Conservation (phyloP, 306 rosid species). For the Alnus glutinosa region DNA sequence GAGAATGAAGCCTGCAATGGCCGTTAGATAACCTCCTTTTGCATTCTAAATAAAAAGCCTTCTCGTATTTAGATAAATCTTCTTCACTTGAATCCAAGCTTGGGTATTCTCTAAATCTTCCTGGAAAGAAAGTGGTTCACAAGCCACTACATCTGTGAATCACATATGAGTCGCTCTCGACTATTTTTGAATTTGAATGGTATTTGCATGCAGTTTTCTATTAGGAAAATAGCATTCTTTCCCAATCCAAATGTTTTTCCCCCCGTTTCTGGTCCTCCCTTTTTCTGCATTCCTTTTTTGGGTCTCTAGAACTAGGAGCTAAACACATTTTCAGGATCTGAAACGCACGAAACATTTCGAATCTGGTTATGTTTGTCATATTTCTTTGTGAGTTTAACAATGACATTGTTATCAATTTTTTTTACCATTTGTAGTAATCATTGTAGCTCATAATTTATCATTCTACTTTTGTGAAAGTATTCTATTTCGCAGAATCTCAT, state of each 20-base stretch:
- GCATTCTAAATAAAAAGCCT: background rate
- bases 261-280: background rate
- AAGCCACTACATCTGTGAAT: background rate
- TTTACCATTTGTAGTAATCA: no score
- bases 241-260: background rate
- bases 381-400: no score
- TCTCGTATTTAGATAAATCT: background rate
- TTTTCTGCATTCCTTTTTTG: background rate
- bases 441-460: no score
- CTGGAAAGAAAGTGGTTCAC: background rate
- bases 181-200: background rate
- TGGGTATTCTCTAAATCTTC: background rate
- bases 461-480: no score
- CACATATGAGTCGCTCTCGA: background rate
- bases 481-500: background rate
- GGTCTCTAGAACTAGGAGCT: background rate
- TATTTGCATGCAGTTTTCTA: background rate
- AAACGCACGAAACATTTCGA: background rate
- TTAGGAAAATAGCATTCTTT: background rate
- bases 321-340: background rate
- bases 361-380: background rate
- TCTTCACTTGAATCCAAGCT: background rate
- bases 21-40: background rate
- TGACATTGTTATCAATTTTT: background rate
- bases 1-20: conserved; percentile 5